These are phyloP conservation scores for Lipomyces sp. DNA, from an alignment of 805 yeast genomes.

Conservation along the genomic window DNA sequence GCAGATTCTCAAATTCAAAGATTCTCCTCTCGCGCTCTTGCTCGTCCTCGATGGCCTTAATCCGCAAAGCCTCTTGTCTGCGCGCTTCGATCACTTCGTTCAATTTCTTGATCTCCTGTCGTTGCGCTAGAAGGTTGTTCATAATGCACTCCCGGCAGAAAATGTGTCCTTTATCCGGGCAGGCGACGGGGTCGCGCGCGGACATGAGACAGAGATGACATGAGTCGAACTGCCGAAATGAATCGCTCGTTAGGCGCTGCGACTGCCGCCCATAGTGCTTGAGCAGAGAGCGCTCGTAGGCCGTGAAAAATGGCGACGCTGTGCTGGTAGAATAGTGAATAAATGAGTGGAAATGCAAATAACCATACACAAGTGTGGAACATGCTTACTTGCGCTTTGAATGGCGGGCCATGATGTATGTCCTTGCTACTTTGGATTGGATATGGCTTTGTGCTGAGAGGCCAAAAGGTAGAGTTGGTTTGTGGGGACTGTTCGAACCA, in stretches of 20 bases:
- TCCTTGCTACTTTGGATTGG: background rate
- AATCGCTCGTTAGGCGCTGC: constrained; percentile 25
- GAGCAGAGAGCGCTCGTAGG: constrained; percentile 29
- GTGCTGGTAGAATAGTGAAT: constrained; percentile 19
- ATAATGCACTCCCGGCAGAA: constrained; percentile 28
- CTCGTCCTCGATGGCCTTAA: constrained; percentile 1
- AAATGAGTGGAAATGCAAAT: too few relatives aligned
- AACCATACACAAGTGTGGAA: too few relatives aligned
- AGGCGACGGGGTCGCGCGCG: constrained; percentile 30
- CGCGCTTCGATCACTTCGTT: constrained; percentile 11
- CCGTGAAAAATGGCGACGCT: constrained; percentile 26
- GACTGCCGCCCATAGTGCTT: constrained; percentile 27
- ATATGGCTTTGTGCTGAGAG: too few relatives aligned
- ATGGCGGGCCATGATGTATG: constrained; percentile 21
- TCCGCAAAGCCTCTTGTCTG: constrained; percentile 2
- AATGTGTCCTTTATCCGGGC: constrained; percentile 25
- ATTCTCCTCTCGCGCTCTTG: constrained; percentile 6
- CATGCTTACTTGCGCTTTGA: constrained; percentile 30
- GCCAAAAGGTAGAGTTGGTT: too few relatives aligned
- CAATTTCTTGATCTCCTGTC: constrained; percentile 18
- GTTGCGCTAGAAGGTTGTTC: constrained; percentile 26
- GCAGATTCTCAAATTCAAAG: constrained; percentile 19
- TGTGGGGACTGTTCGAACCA: too few relatives aligned
- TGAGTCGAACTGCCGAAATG: constrained; percentile 27
- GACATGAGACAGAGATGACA: constrained; percentile 27